These are phyloP conservation scores for Brassica nigra DNA, from an alignment of 345 rosid genomes.

Conservation along the genomic window DNA sequence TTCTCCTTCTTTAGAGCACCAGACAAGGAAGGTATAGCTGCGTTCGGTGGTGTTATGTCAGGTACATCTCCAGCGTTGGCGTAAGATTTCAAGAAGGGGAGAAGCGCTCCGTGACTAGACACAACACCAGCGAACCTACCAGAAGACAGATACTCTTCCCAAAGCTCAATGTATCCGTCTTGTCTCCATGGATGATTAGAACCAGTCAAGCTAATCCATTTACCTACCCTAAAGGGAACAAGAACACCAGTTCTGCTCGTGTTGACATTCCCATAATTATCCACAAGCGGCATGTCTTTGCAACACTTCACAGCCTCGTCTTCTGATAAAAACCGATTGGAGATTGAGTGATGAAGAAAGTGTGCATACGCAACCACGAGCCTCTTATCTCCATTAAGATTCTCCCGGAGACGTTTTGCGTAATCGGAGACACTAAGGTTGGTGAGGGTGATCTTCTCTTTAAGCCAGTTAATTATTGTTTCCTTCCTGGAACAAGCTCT, in stretches of 20 bases:
- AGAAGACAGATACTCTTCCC: slow-evolving; percentile 52
- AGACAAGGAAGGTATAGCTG: slow-evolving; percentile 54
- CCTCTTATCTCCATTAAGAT: slow-evolving; percentile 39
- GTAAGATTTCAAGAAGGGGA: slow-evolving; percentile 42
- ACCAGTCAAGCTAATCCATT: slow-evolving; percentile 59
- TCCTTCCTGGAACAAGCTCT: slow-evolving; percentile 28
- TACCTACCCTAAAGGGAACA: slow-evolving; percentile 65
- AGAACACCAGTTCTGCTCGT: slow-evolving; percentile 46
- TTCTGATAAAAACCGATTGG: slow-evolving; percentile 15
- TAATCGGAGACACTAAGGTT: slow-evolving; percentile 34
- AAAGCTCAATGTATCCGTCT: slow-evolving; percentile 51
- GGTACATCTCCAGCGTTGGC: slow-evolving; percentile 61
- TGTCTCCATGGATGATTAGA: slow-evolving; percentile 63
- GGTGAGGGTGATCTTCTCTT: slow-evolving; percentile 14
- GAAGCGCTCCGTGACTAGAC: slow-evolving; percentile 42
- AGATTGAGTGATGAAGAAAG: slow-evolving; percentile 54
- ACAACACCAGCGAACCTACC: slow-evolving; percentile 46
- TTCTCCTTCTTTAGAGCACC: slow-evolving; percentile 57
- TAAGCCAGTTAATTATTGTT: slow-evolving; percentile 47
- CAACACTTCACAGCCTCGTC: slow-evolving; percentile 39
- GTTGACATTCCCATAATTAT: slow-evolving; percentile 48
- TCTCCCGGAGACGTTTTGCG: slow-evolving; percentile 33
- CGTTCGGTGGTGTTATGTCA: slow-evolving; percentile 53
- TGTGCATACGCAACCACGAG: slow-evolving; percentile 56
- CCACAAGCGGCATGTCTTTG: slow-evolving; percentile 58